These are phyloP conservation scores for Cucumis melo DNA, from an alignment of 306 rosid genomes.

Conservation along the genomic window DNA sequence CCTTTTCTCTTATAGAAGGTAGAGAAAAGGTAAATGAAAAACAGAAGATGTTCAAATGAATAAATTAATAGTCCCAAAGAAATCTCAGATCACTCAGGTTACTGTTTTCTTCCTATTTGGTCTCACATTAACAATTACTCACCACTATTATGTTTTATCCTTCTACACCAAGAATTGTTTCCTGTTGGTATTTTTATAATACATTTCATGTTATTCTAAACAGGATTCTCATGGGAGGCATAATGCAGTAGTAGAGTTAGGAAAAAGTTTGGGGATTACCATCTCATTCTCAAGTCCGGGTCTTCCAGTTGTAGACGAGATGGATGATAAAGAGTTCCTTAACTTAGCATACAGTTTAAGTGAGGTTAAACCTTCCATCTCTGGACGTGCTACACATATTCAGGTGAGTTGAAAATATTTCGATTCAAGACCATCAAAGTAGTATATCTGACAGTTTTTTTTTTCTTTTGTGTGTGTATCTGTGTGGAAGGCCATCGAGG, in stretches of 20 bases:
- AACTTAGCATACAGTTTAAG: constrained; percentile 48
- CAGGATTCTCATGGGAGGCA: constrained; percentile 49
- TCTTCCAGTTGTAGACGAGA: constrained; percentile 44
- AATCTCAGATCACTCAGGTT: neutral
- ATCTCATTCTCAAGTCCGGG: constrained; percentile 40
- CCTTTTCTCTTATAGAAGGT: too few relatives aligned
- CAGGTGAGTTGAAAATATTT: constrained; percentile 16
- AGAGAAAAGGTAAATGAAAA: too few relatives aligned
- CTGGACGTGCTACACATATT: constrained; percentile 19
- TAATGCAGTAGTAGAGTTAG: constrained; percentile 54
- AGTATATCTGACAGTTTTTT: neutral
- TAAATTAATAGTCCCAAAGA: neutral
- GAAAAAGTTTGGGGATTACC: constrained; percentile 49
- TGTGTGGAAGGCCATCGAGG: constrained; percentile 34
- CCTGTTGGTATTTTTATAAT: neutral
- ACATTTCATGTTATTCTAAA: neutral
- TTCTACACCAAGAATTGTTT: neutral
- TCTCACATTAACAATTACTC: too few relatives aligned
- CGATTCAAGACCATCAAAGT: neutral
- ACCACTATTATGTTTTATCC: neutral
- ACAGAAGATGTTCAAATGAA: neutral
- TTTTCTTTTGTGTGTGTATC: neutral
- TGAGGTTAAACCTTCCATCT: constrained; percentile 32
- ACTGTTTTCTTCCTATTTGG: too few relatives aligned
- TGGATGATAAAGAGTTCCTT: constrained; percentile 59